These are phyloP conservation scores for Colletotrichum noveboracense DNA, from an alignment of 2,329 filamentous ascomycete genomes.

Conservation along the genomic window DNA sequence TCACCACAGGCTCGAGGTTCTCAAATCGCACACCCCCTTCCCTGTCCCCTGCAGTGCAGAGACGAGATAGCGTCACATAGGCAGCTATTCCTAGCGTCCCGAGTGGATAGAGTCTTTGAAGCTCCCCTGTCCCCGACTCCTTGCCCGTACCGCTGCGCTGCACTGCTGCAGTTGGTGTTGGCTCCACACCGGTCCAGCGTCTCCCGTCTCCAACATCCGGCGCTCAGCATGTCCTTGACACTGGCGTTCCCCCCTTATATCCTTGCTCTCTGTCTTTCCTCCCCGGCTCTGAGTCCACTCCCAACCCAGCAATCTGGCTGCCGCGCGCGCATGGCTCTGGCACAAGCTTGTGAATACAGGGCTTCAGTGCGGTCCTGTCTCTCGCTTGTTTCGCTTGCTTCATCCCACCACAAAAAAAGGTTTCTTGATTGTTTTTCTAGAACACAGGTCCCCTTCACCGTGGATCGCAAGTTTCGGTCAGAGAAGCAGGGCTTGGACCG, in stretches of 20 bases:
- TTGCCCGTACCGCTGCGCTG: background rate
- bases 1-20: constrained; percentile 6
- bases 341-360: constrained; percentile 17
- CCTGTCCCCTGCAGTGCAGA: constrained; percentile 20
- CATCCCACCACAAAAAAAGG: constrained; percentile 7
- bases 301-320: constrained; percentile 11
- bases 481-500: background rate
- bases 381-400: constrained; percentile 16
- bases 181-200: constrained; percentile 4
- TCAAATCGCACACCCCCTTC: constrained; percentile 9
- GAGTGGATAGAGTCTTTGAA: constrained; percentile 4
- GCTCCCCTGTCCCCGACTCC: background rate
- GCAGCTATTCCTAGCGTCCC: constrained; percentile 20
- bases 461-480: constrained; percentile 3
- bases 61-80: constrained; percentile 22
- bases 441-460: background rate
- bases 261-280: background rate
- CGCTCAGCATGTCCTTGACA: background rate
- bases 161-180: background rate
- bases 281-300: background rate
- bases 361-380: background rate
- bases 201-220: constrained; percentile 12
- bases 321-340: background rate
- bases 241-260: background rate
- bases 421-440: background rate